Conservation (phyloP, 768 basidiomycete genomes). For the Arthromyces matolae region DNA sequence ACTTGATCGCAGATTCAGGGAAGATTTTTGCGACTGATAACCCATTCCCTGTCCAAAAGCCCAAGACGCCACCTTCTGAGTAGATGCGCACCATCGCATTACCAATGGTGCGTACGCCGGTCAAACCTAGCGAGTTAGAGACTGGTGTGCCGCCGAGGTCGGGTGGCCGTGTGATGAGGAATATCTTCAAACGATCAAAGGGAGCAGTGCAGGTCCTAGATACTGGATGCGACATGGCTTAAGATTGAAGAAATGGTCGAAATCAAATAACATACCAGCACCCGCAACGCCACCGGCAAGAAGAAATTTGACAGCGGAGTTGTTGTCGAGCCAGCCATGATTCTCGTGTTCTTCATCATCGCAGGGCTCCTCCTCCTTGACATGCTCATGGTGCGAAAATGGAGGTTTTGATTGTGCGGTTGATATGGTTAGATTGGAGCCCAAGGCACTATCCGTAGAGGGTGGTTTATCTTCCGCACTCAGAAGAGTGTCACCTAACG, state of each 20-base stretch:
- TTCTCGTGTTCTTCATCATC: conserved; percentile 60
- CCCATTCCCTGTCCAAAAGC: conserved; percentile 98
- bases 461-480: conserved; percentile 73
- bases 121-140: conserved; percentile 39
- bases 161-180: conserved; percentile 86
- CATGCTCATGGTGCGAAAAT: conserved; percentile 32
- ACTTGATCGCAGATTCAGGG: conserved; percentile 98
- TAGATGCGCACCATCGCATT: conserved; percentile 81
- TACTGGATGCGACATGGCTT: conserved; percentile 47
- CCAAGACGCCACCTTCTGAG: conserved; percentile 80
- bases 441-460: conserved; percentile 13
- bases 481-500: conserved; percentile 69
- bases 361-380: conserved; percentile 42
- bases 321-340: conserved; percentile 58
- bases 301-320: conserved; percentile 83
- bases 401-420: conserved; percentile 6
- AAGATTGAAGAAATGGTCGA: conserved; percentile 38
- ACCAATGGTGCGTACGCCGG: conserved; percentile 61
- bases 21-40: conserved; percentile 94
- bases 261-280: conserved; percentile 57
- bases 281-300: conserved; percentile 94
- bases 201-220: conserved; percentile 96
- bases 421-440: conserved; percentile 7
- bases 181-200: conserved; percentile 94
- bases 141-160: conserved; percentile 59